Conservation (phyloP, 768 basidiomycete species). For the Suillus paluster region DNA sequence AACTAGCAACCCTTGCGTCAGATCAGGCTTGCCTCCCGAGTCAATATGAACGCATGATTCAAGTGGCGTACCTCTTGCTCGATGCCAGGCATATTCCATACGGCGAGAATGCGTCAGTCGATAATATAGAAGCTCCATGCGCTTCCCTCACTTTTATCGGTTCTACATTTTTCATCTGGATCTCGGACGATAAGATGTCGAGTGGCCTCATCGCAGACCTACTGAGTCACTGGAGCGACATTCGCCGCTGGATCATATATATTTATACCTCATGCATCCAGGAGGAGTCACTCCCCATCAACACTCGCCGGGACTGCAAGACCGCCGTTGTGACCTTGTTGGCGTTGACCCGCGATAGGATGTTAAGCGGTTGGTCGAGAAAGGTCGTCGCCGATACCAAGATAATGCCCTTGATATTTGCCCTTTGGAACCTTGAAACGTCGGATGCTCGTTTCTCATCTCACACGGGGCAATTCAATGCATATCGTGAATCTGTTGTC, state of each 20-base stretch:
- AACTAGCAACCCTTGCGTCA: slow-evolving; percentile 19
- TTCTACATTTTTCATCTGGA: slow-evolving; percentile 27
- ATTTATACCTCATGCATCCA: slow-evolving; percentile 21
- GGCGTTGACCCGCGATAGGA: slow-evolving; percentile 27
- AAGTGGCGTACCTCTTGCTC: slow-evolving; percentile 27
- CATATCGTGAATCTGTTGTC: slow-evolving; percentile 33
- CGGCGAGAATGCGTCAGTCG: slow-evolving; percentile 8
- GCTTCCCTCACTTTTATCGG: slow-evolving; percentile 25
- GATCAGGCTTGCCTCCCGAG: slow-evolving; percentile 16
- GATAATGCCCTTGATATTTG: slow-evolving; percentile 32
- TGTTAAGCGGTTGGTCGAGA: slow-evolving; percentile 32
- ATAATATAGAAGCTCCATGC: slow-evolving; percentile 18
- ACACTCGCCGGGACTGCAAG: slow-evolving; percentile 26
- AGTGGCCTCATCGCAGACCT: slow-evolving; percentile 20
- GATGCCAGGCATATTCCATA: slow-evolving; percentile 22
- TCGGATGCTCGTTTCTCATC: slow-evolving; percentile 27
- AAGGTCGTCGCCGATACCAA: slow-evolving; percentile 26
- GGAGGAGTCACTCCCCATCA: slow-evolving; percentile 8
- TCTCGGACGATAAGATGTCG: slow-evolving; percentile 18
- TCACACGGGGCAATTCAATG: slow-evolving; percentile 12
- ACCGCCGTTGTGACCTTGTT: slow-evolving; percentile 30
- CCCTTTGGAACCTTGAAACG: slow-evolving; percentile 33
- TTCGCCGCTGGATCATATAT: slow-evolving; percentile 33
- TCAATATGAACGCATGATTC: slow-evolving; percentile 28
- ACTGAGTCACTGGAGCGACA: slow-evolving; percentile 24